Evolutionary conservation across 2,329 filamentous ascomycete species (phyloP).

Genomic region (Fusarium musae): DNA sequence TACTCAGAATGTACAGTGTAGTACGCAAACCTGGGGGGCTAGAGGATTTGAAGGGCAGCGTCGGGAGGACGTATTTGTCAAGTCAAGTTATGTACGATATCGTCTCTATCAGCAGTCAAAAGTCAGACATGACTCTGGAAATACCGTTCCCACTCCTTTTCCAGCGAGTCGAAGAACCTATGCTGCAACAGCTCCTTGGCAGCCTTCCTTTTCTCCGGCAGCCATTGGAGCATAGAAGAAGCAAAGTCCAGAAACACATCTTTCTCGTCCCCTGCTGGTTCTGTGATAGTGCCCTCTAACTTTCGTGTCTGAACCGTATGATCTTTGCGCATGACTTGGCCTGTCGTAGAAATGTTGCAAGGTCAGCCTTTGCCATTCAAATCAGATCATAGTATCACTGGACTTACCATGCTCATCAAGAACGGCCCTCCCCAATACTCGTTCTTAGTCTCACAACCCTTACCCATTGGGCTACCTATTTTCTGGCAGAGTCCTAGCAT

Average conservation of each 20-base stretch:
- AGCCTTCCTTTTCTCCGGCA: slow-evolving; percentile 25
- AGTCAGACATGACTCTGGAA: neutral
- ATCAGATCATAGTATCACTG: fast-evolving
- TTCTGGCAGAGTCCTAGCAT: neutral
- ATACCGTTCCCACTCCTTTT: neutral
- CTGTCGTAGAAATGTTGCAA: neutral
- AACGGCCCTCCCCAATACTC: slow-evolving; percentile 38
- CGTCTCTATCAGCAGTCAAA: neutral
- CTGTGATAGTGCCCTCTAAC: slow-evolving; percentile 32
- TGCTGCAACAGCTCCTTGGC: too few species aligned
- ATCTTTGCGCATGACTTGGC: neutral
- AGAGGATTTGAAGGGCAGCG: neutral
- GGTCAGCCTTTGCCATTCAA: neutral
- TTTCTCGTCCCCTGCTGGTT: slow-evolving; percentile 36
- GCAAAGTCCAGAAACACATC: slow-evolving; percentile 38
- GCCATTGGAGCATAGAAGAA: slow-evolving; percentile 41
- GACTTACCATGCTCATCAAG: slow-evolving; percentile 14
- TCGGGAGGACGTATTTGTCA: neutral
- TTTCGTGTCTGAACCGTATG: neutral
- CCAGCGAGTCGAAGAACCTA: slow-evolving; percentile 13
- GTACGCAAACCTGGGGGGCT: neutral
- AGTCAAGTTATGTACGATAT: neutral
- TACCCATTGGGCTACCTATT: neutral
- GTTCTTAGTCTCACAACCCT: slow-evolving; percentile 31
- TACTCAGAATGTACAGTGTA: neutral